Evolutionary conservation across 2,329 filamentous ascomycete genomes (phyloP), one percentile per base, ranked within the genome.

Genomic region (Penicillium paneum): DNA sequence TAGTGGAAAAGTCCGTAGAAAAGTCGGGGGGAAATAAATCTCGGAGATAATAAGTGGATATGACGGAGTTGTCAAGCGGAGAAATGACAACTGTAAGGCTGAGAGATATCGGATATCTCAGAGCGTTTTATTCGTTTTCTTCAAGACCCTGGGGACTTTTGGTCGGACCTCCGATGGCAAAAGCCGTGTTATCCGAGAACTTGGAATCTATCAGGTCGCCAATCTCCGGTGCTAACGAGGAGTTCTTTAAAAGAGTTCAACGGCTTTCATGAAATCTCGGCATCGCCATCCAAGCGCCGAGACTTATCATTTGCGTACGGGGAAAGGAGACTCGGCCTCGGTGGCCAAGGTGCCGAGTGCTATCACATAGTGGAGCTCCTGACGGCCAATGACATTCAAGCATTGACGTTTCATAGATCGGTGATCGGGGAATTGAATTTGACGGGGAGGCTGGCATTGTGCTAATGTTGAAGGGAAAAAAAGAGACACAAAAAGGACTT

Each of bases 101-200:
- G 38, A 34, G 4, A 29, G 12, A 38, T 15, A 13, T 19, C 38
- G 24, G 26, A 26, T 12, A 19, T 34, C 2, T 10, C 5, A 8
- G 13, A 36, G 26, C 6, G 2, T 42, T 49, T 40, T 48, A 36
- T 50, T 17, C 17, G 26, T 19, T 49, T 52, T 50, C 47, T 26
- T 50, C 35, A 52, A 49, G 46, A 42, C 46, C 35, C 32, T n/a
- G 24, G 21, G 21, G 21, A 24, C 21, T 24, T 24, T 24, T 24
- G 21, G 21, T 41, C 59, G 64, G 61, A 62, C 43, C 50, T 57
- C 59, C 59, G 55, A 59, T 55, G 43, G 21, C 19, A 31, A 19
- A 59, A 65, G 64, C 67, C 67, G 67, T 63, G 35, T 60, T 67
- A 70, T 51, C 67, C 67, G 67, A 54, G 24, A 47, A 34, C 7